Conservation (phyloP, 352 stramenopile genomes). For the Globisporangium paddicum region DNA sequence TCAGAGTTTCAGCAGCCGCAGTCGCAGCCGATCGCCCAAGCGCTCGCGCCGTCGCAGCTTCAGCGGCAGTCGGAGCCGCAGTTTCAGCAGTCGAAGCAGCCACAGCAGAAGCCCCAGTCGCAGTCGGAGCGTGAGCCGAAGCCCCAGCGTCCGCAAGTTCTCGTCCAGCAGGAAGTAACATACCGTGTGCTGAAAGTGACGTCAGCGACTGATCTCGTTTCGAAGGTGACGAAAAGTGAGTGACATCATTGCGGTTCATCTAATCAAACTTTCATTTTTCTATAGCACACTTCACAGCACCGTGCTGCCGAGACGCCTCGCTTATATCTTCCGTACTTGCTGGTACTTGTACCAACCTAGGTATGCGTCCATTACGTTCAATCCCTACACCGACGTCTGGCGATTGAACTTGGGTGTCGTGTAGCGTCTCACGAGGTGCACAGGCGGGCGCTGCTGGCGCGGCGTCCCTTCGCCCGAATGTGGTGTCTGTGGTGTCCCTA, state of each 20-base stretch:
- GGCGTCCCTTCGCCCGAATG: conserved; percentile 11
- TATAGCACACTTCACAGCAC: conserved; percentile 5
- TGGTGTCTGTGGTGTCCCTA: conserved; percentile 7
- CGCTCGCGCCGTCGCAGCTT: conserved; percentile 13
- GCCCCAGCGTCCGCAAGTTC: conserved; percentile 1
- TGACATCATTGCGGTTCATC: neutral
- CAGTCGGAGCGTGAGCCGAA: conserved; percentile 19
- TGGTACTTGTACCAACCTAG: neutral
- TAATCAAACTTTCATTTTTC: conserved; percentile 9
- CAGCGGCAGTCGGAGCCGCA: conserved; percentile 22
- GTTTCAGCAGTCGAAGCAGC: conserved; percentile 23
- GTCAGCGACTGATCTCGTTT: too few relatives aligned
- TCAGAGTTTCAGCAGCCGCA: conserved; percentile 12
- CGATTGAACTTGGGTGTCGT: conserved; percentile 19
- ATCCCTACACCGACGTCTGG: conserved; percentile 21
- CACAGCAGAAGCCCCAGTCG: conserved; percentile 19
- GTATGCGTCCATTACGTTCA: neutral
- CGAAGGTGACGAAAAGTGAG: neutral
- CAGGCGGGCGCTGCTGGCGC: conserved; percentile 5
- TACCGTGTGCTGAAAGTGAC: neutral
- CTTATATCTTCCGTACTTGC: neutral
- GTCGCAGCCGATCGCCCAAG: conserved; percentile 17
- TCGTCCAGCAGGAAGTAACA: conserved; percentile 15
- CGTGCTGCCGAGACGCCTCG: neutral
- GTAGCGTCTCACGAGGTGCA: conserved; percentile 42